Evolutionary conservation across 2,329 filamentous ascomycete species (phyloP).

Genomic region (Claviceps monticola): DNA sequence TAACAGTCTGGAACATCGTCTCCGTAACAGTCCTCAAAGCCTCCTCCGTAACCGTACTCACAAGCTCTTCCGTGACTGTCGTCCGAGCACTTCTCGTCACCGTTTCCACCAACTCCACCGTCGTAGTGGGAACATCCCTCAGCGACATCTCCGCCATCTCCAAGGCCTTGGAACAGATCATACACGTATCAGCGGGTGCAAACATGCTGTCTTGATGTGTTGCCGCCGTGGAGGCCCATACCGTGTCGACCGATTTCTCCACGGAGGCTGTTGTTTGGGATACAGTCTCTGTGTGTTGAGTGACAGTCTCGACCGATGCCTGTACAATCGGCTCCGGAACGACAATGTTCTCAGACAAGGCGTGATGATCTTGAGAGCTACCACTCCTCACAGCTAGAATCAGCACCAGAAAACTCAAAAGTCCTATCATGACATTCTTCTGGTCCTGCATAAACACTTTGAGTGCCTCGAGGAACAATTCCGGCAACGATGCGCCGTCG

Average conservation of each 20-base stretch:
- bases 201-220: slow-evolving; percentile 2
- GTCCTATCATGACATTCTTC: slow-evolving; percentile 44
- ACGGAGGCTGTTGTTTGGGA: not conserved
- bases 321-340: not conserved
- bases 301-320: not conserved
- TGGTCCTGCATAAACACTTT: slow-evolving; percentile 41
- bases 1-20: slow-evolving; percentile 10
- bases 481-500: slow-evolving; percentile 34
- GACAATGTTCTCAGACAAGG: not conserved
- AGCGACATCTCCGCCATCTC: slow-evolving; percentile 2
- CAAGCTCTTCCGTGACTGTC: slow-evolving; percentile 17
- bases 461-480: slow-evolving; percentile 39
- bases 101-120: not conserved
- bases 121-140: slow-evolving; percentile 1
- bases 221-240: slow-evolving; percentile 15
- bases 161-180: slow-evolving; percentile 8
- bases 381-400: slow-evolving; percentile 30
- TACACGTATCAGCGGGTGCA: slow-evolving; percentile 11
- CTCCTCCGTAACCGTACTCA: slow-evolving; percentile 10
- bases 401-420: slow-evolving; percentile 40
- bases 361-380: slow-evolving; percentile 8
- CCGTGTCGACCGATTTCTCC: slow-evolving; percentile 6
- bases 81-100: slow-evolving; percentile 10
- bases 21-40: slow-evolving; percentile 16
- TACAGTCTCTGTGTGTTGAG: not conserved